Conservation (phyloP, 2,329 filamentous ascomycete genomes). For the Trichoderma aggressivum region DNA sequence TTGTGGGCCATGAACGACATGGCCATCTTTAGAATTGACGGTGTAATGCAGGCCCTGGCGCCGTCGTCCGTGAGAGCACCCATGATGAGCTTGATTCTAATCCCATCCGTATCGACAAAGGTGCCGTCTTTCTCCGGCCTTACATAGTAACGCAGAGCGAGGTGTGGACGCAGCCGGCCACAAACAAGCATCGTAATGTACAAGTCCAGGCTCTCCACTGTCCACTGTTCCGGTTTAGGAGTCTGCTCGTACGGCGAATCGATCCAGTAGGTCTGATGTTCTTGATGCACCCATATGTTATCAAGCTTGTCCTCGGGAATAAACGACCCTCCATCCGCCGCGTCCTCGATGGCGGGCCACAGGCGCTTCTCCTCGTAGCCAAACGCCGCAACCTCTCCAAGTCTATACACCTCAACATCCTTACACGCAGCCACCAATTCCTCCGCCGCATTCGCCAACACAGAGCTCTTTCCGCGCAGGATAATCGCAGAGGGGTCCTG, state of each 20-base stretch:
- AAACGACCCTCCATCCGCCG: constrained; percentile 26
- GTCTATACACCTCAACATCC: constrained; percentile 34
- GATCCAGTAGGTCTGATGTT: constrained; percentile 31
- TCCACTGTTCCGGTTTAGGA: constrained; percentile 41
- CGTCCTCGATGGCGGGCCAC: constrained; percentile 35
- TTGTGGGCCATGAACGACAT: constrained; percentile 40
- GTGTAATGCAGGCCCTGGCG: constrained; percentile 36
- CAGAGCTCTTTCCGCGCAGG: constrained; percentile 31
- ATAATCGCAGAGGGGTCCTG: constrained; percentile 31
- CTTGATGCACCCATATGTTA: constrained; percentile 37
- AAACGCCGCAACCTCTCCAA: constrained; percentile 35
- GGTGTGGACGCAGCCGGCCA: constrained; percentile 34
- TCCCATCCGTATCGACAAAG: constrained; percentile 36
- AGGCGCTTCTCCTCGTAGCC: constrained; percentile 36
- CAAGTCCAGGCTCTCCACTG: constrained; percentile 37
- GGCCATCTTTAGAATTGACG: constrained; percentile 42
- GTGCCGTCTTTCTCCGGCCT: constrained; percentile 27
- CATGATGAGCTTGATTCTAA: constrained; percentile 39
- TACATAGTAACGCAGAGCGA: constrained; percentile 36
- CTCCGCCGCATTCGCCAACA: constrained; percentile 34
- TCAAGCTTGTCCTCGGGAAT: constrained; percentile 24
- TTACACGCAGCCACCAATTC: constrained; percentile 32
- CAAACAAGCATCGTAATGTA: constrained; percentile 44
- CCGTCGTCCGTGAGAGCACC: constrained; percentile 38
- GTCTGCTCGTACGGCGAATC: constrained; percentile 38